A percentile compares a stretch with the other conserved stretches of the same genome.
Conservation (phyloP, 2,329 filamentous ascomycete genomes). For the Truncatella angustata region DNA sequence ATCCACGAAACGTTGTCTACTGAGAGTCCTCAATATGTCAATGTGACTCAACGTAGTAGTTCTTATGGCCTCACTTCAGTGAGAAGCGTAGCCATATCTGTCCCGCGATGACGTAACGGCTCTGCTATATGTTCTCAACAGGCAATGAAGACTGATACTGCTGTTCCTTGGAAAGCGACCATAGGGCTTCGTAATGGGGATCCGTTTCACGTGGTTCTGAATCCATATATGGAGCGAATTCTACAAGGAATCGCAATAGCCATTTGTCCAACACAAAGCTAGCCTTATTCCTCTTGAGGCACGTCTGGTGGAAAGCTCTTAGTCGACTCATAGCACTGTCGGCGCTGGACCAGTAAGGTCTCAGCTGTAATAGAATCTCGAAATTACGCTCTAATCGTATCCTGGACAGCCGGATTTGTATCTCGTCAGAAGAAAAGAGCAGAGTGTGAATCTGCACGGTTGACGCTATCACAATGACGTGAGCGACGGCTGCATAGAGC, state of each 20-base stretch:
- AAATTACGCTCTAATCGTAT: slow-evolving; percentile 42
- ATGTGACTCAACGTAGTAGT: neutral
- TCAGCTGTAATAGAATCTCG: slow-evolving; percentile 37
- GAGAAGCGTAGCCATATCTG: neutral
- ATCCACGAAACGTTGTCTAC: neutral
- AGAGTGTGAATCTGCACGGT: slow-evolving; percentile 45
- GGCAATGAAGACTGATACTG: neutral
- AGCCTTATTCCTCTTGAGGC: slow-evolving; percentile 32
- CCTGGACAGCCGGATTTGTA: slow-evolving; percentile 32
- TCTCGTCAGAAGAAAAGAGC: slow-evolving; percentile 36
- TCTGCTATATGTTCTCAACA: neutral
- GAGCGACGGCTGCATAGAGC: slow-evolving; percentile 42
- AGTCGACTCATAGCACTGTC: slow-evolving; percentile 37
- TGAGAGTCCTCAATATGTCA: neutral
- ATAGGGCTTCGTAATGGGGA: slow-evolving; percentile 16
- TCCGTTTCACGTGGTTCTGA: slow-evolving; percentile 20
- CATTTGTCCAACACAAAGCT: slow-evolving; percentile 39
- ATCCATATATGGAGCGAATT: slow-evolving; percentile 29
- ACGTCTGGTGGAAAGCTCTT: slow-evolving; percentile 40
- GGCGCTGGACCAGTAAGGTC: slow-evolving; percentile 39
- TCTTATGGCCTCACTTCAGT: neutral
- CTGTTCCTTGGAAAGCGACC: slow-evolving; percentile 18
- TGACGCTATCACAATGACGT: slow-evolving; percentile 45
- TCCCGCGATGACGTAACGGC: neutral
- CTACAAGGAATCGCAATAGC: slow-evolving; percentile 37